Percentiles rank a stretch among this genome's conserved stretches.
Evolutionary conservation across 495 filamentous ascomycete genomes (phyloP).

Genomic region (Talaromyces trachyspermus): DNA sequence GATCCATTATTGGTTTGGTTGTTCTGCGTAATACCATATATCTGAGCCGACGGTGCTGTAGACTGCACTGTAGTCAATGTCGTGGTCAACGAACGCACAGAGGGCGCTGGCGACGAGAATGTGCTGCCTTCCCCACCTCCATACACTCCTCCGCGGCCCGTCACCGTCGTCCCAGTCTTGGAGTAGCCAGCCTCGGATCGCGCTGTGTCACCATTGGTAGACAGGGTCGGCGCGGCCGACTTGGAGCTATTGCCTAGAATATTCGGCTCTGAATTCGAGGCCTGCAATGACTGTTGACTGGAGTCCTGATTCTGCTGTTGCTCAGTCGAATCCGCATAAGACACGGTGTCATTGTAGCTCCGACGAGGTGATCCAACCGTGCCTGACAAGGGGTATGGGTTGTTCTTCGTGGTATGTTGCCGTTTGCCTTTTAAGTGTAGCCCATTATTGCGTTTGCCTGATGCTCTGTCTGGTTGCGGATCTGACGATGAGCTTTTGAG

Average conservation of each 20-base stretch:
- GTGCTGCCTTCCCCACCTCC: constrained; percentile 72
- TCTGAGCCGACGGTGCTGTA: constrained; percentile 57
- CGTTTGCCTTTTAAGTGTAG: constrained; percentile 33
- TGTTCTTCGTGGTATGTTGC: constrained; percentile 65
- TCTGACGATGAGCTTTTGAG: constrained; percentile 60
- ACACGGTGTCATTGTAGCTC: constrained; percentile 34
- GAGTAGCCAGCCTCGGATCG: constrained; percentile 70
- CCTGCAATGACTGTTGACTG: constrained; percentile 4
- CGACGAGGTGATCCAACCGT: constrained; percentile 31
- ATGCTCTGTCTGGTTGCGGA: constrained; percentile 36
- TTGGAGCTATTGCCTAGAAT: constrained; percentile 44
- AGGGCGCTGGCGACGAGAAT: constrained; percentile 90
- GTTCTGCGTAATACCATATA: constrained; percentile 36
- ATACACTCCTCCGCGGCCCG: constrained; percentile 50
- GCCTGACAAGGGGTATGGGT: constrained; percentile 72
- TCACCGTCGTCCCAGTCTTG: constrained; percentile 65
- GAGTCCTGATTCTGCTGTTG: constrained; percentile 18
- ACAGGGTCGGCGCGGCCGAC: constrained; percentile 69
- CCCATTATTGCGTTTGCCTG: constrained; percentile 41
- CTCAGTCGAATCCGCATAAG: constrained; percentile 24
- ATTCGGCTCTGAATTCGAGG: constrained; percentile 17
- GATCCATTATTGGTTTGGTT: constrained; percentile 26
- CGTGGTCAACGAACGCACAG: constrained; percentile 84
- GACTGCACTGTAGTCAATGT: constrained; percentile 97
- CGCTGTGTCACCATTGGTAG: constrained; percentile 69